Conservation (phyloP, 2,329 filamentous ascomycete species). For the Myriosclerotinia curreyana region DNA sequence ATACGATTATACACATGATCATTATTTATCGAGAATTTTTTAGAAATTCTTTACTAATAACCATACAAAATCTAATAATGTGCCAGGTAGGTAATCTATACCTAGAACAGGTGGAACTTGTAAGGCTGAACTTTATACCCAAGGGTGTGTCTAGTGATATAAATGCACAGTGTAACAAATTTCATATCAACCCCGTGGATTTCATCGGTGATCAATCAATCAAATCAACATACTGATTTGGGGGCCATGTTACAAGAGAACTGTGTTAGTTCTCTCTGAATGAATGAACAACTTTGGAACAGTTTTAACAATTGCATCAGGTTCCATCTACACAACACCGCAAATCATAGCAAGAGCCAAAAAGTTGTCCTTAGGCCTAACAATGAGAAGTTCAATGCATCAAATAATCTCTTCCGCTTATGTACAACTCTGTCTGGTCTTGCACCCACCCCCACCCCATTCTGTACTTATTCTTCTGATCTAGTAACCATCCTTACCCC, state of each 20-base stretch:
- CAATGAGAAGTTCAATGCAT: conserved; percentile 11
- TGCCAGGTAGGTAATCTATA: too few relatives aligned
- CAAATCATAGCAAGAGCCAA: not conserved
- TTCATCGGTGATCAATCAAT: conserved; percentile 1
- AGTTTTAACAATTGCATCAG: not conserved
- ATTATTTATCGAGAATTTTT: not conserved
- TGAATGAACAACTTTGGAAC: not conserved
- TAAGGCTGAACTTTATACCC: conserved; percentile 16
- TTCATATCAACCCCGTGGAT: not conserved
- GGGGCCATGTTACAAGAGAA: not conserved
- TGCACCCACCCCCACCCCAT: conserved; percentile 10
- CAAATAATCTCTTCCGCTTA: conserved; percentile 24
- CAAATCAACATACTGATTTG: not conserved
- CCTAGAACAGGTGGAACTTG: conserved; percentile 16
- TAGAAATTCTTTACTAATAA: not conserved
- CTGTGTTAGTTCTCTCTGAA: not conserved
- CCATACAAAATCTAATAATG: not conserved
- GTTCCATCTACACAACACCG: not conserved
- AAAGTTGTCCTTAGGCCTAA: conserved; percentile 6
- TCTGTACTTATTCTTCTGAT: conserved; percentile 35
- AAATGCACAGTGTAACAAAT: not conserved
- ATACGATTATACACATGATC: too few relatives aligned
- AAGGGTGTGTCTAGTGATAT: conserved; percentile 12
- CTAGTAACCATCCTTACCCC: conserved; percentile 86
- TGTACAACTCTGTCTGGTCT: conserved; percentile 29